Evolutionary conservation across 305 asterid species (phyloP).

Genomic region (Withania somnifera): DNA sequence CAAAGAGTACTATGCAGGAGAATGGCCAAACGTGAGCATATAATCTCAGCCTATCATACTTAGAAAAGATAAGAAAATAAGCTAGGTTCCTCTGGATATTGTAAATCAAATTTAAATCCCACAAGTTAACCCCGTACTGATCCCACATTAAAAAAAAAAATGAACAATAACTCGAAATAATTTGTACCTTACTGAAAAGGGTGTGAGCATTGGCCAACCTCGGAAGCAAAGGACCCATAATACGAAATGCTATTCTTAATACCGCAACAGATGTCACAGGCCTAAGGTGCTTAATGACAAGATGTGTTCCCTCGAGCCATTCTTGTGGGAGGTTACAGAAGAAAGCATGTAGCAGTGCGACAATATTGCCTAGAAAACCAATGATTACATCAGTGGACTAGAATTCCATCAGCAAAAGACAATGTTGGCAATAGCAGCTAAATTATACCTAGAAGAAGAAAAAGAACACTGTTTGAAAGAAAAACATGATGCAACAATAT

Average conservation of each 20-base stretch:
- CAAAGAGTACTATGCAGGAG: background rate
- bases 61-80: background rate
- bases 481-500: background rate
- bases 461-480: background rate
- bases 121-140: background rate
- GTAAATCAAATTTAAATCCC: background rate
- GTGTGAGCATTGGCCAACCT: constrained; percentile 81
- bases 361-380: constrained; percentile 59
- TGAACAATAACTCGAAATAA: background rate
- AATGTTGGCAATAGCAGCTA: background rate
- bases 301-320: constrained; percentile 93
- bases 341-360: constrained; percentile 86
- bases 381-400: background rate
- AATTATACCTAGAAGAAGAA: background rate
- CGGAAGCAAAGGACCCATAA: constrained; percentile 94
- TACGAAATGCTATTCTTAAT: constrained; percentile 88
- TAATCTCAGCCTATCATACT: background rate
- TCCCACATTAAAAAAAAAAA: background rate
- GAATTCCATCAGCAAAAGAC: background rate
- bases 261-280: constrained; percentile 95
- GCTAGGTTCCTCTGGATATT: background rate
- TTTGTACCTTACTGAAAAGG: constrained; percentile 73
- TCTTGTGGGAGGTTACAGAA: constrained; percentile 89
- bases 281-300: constrained; percentile 71
- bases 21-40: background rate